phyloP scores from a whole-genome alignment of 2,329 filamentous ascomycete species.

The Cryoendolithus antarcticus region DNA sequence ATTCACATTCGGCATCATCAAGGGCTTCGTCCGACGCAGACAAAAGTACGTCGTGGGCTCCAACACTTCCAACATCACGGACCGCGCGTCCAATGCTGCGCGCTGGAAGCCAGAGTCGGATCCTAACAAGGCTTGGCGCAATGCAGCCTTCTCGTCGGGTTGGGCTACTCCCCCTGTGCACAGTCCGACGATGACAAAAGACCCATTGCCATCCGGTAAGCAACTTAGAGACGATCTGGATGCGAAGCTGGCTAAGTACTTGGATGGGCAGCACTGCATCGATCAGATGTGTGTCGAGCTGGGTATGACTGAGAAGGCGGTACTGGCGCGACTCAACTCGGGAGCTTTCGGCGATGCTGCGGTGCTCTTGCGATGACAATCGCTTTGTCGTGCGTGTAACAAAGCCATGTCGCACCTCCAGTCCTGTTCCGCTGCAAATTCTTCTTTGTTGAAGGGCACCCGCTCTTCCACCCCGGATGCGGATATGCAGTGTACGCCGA shows the following conservation, averaged over 20 bases:
- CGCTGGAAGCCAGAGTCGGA: conserved; percentile 1
- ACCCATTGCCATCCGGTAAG: too few species aligned
- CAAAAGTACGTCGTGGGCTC: conserved; percentile 61
- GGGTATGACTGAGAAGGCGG: conserved; percentile 56
- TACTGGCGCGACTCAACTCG: conserved; percentile 54
- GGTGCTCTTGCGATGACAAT: conserved; percentile 13
- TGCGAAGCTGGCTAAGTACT: conserved; percentile 49
- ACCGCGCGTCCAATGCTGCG: background rate
- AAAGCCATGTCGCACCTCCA: too few species aligned
- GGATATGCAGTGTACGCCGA: too few species aligned
- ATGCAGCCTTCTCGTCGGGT: conserved; percentile 20
- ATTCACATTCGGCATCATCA: conserved; percentile 92
- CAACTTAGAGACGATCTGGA: conserved; percentile 13
- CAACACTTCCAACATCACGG: conserved; percentile 1
- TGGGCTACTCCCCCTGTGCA: conserved; percentile 18
- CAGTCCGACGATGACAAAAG: too few species aligned
- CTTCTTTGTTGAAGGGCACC: too few species aligned
- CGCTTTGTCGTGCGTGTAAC: background rate
- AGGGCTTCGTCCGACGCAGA: conserved; percentile 82
- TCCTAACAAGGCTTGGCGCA: conserved; percentile 22
- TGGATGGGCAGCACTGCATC: conserved; percentile 64
- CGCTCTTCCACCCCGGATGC: too few species aligned
- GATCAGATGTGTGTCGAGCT: conserved; percentile 74
- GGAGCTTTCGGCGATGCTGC: conserved; percentile 24
- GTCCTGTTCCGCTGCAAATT: too few species aligned